Percentiles rank a stretch among this genome's conserved stretches.
Evolutionary conservation across 2,329 filamentous ascomycete species (phyloP).

Genomic region (Colletotrichum orchidophilum): DNA sequence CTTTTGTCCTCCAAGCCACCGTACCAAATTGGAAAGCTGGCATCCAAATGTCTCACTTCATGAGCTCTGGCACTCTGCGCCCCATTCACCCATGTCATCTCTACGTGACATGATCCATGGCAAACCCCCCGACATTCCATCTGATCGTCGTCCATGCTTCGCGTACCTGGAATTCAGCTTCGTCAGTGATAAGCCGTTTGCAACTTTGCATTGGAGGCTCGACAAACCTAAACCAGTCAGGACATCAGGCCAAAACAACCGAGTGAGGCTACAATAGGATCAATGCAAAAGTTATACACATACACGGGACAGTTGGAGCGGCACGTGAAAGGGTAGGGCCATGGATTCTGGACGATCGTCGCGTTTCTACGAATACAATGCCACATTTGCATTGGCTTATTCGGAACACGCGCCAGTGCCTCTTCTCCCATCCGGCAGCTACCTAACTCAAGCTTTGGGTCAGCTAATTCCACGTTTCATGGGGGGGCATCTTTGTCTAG

Average conservation of each 20-base stretch:
- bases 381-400: not conserved
- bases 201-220: not conserved
- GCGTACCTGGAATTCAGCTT: not conserved
- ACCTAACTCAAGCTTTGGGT: not conserved
- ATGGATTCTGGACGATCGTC: not conserved
- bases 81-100: not conserved
- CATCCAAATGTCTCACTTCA: slow-evolving; percentile 8
- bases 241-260: not conserved
- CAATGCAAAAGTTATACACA: not conserved
- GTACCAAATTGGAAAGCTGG: not conserved
- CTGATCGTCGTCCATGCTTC: not conserved
- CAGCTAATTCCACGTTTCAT: not conserved
- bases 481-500: not conserved
- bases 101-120: not conserved
- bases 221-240: not conserved
- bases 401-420: not conserved
- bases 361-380: not conserved
- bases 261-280: not conserved
- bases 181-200: slow-evolving; percentile 11
- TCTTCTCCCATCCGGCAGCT: not conserved
- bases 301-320: not conserved
- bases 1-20: slow-evolving; percentile 3
- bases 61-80: not conserved
- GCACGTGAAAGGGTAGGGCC: too few relatives aligned
- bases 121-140: not conserved